These are phyloP conservation scores for Aspergillus ellipticus DNA, from an alignment of 495 filamentous ascomycete genomes.

Conservation along the genomic window DNA sequence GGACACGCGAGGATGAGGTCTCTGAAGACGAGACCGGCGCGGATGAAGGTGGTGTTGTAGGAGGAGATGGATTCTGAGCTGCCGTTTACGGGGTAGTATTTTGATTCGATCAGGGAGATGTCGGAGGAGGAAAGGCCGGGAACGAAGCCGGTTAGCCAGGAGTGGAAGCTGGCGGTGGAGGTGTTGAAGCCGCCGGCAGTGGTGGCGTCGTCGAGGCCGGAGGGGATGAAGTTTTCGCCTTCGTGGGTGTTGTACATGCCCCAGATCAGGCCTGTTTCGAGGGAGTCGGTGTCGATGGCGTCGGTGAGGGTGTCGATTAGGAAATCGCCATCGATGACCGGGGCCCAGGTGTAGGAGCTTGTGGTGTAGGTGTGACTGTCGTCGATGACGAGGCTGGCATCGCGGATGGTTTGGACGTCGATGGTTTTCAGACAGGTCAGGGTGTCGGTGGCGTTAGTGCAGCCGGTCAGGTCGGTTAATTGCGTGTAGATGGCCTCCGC, in stretches of 20 bases:
- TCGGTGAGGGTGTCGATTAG: slow-evolving; percentile 42
- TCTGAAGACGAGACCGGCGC: slow-evolving; percentile 54
- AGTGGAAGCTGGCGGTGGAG: slow-evolving; percentile 39
- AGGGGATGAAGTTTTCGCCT: slow-evolving; percentile 56
- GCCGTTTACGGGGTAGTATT: slow-evolving; percentile 45
- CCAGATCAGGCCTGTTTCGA: slow-evolving; percentile 47
- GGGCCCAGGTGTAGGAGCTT: slow-evolving; percentile 54
- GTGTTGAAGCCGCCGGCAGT: slow-evolving; percentile 42
- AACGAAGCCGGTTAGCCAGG: slow-evolving; percentile 51
- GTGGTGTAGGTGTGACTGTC: slow-evolving; percentile 48
- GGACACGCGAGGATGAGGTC: slow-evolving; percentile 60
- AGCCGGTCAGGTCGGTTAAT: slow-evolving; percentile 43
- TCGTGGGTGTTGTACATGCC: slow-evolving; percentile 59
- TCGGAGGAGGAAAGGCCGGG: slow-evolving; percentile 40
- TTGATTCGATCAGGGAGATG: slow-evolving; percentile 30
- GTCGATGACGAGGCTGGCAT: slow-evolving; percentile 43
- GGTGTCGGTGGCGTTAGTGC: slow-evolving; percentile 31
- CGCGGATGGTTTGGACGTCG: slow-evolving; percentile 46
- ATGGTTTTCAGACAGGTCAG: slow-evolving; percentile 48
- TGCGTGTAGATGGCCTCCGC: slow-evolving; percentile 48
- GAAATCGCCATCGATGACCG: slow-evolving; percentile 56
- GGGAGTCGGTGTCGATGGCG: slow-evolving; percentile 30
- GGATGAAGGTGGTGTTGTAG: slow-evolving; percentile 44
- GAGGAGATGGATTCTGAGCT: slow-evolving; percentile 40
- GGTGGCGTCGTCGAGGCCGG: slow-evolving; percentile 35